Evolutionary conservation across 768 basidiomycete species (phyloP), one percentile per base, ranked within the genome.

Genomic region (Tremella yokohamensis): DNA sequence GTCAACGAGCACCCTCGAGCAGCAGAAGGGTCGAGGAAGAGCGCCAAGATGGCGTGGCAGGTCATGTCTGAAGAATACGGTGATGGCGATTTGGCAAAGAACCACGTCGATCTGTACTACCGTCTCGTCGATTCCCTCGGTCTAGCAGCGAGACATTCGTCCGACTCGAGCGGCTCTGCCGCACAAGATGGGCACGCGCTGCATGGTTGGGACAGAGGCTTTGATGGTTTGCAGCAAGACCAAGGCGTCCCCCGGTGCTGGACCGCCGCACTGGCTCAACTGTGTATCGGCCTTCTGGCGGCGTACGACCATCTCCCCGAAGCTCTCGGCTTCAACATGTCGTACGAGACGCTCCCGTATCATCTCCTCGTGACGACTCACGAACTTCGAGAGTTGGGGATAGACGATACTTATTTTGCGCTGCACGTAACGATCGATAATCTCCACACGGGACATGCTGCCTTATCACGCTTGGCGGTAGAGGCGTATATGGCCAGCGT

Each of bases 301-400:
- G 58, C 63, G 3, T 52, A 50, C 12, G 69, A 73, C 25, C 69
- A 59, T 55, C 68, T 71, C 42, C 65, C 72, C 1, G 72, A 74
- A 52, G 69, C 69, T 20, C 60, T 74, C n/a, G 72, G 72, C 16
- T 74, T 74, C 66, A 71, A 74, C 48, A 68, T 74, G 65, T 65
- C 72, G 3, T 74, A 74, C 64, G 72, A 74, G 48, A 60, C 67
- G 4, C 57, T 74, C 20, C 67, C 72, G 2, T 74, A 67, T 53
- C 72, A 74, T 53, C 58, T 74, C 24, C 57, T 70, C n/a, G 68
- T 74, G 24, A 68, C 65, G 9, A 58, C 69, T 2, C 24, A 57
- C 19, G 72, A 74, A 49, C 59, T 74, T 1, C 54, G 65, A 18
- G 72, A 74, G 55, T 59, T 74, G 34, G 58, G 55, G 18, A 65